phyloP scores from a whole-genome alignment of 345 rosid genomes.

The Rhizophora apiculata region DNA sequence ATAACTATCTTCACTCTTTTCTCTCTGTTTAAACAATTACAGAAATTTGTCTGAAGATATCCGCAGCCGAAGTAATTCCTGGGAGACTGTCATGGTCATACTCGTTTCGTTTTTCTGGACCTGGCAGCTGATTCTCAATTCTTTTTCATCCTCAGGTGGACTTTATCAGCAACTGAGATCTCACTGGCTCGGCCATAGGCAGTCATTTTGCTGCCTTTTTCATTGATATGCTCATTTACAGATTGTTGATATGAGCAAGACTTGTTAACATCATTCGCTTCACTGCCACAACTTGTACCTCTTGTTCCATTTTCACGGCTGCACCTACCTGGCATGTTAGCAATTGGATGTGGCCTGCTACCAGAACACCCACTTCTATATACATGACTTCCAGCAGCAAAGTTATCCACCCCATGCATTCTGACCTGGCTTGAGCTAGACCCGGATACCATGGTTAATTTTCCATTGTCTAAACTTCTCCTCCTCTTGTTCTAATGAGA shows the following conservation, averaged over 20 bases:
- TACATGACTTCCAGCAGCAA: not conserved
- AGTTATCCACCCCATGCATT: not conserved
- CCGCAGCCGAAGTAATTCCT: too few species aligned
- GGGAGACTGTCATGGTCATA: not conserved
- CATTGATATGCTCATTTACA: not conserved
- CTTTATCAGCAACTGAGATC: constrained; percentile 10
- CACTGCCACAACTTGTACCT: not conserved
- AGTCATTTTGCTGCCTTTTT: not conserved
- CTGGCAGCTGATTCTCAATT: constrained; percentile 40
- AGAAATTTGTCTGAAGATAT: too few species aligned
- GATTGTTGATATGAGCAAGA: not conserved
- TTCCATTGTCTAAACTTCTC: not conserved
- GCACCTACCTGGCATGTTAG: not conserved
- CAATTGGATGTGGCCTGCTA: not conserved
- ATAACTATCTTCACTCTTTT: too few species aligned
- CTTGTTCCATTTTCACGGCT: not conserved
- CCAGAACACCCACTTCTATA: not conserved
- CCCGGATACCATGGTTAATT: not conserved
- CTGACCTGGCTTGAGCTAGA: not conserved
- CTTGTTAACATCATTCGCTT: not conserved
- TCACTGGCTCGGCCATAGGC: not conserved
- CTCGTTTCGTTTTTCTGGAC: constrained; percentile 37
- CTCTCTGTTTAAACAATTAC: too few species aligned
- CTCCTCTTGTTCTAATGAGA: not conserved
- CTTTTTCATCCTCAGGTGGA: constrained; percentile 18